A percentile compares a stretch with the other conserved stretches of the same genome.
Conservation (phyloP, 176 grass and related monocot genomes). For the Rhynchospora breviuscula region DNA sequence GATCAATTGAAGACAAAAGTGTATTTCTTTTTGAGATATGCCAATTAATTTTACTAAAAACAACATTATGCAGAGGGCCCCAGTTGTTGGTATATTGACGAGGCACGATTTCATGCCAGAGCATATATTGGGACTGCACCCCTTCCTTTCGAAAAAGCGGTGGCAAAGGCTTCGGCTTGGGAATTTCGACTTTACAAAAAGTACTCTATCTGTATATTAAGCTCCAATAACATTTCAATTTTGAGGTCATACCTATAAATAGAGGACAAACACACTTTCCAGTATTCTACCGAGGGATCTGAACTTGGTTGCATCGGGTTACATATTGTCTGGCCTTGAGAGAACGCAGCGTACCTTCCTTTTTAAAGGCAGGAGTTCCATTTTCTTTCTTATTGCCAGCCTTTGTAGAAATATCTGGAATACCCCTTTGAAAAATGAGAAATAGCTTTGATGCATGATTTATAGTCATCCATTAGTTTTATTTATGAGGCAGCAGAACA, state of each 20-base stretch:
- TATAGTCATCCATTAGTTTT: neutral
- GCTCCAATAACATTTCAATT: neutral
- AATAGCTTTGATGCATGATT: neutral
- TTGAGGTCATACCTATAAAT: neutral
- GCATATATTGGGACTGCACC: slow-evolving; percentile 68
- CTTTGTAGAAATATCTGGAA: neutral
- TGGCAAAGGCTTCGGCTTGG: slow-evolving; percentile 70
- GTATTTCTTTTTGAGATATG: neutral
- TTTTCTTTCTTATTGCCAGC: neutral
- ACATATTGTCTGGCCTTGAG: neutral
- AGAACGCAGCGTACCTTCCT: neutral
- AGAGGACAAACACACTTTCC: neutral
- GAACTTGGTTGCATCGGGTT: neutral
- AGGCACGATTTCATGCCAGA: slow-evolving; percentile 92
- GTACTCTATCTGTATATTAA: slow-evolving; percentile 26
- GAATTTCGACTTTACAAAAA: slow-evolving; percentile 38
- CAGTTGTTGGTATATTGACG: slow-evolving; percentile 81
- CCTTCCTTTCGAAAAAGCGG: slow-evolving; percentile 61
- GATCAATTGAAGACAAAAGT: neutral
- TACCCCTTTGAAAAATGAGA: neutral
- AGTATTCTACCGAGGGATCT: neutral
- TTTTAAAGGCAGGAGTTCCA: neutral
- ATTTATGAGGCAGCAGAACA: neutral
- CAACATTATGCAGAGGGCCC: slow-evolving; percentile 38
- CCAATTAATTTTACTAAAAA: neutral